A percentile compares a stretch with the other conserved stretches of the same genome.
phyloP scores from a whole-genome alignment of 139 green algal genomes.

The Pseudopediastrum boryanum region DNA sequence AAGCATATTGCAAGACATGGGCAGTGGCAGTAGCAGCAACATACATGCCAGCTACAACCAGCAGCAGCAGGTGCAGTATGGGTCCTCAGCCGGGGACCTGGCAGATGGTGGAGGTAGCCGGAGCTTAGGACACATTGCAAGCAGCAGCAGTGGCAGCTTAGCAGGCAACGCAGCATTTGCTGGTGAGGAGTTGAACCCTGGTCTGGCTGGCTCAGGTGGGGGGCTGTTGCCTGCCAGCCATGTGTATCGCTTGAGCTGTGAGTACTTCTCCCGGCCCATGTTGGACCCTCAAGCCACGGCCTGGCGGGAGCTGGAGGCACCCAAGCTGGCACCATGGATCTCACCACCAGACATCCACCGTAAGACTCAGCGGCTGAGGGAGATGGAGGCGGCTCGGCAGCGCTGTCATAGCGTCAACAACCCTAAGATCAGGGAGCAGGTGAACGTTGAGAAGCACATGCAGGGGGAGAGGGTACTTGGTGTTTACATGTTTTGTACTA shows the following conservation, averaged over 20 bases:
- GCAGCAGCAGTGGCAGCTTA: not conserved
- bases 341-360: conserved; percentile 40
- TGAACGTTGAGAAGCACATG: conserved; percentile 1
- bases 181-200: too few relatives aligned
- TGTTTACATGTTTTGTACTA: not conserved
- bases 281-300: conserved; percentile 67
- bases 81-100: too few relatives aligned
- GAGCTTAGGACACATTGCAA: too few relatives aligned
- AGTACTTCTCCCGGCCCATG: conserved; percentile 77
- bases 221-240: conserved; percentile 45
- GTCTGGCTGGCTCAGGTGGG: not conserved
- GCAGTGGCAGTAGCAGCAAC: too few relatives aligned
- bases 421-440: conserved; percentile 58
- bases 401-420: conserved; percentile 33
- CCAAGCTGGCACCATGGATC: conserved; percentile 46
- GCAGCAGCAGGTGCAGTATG: too few relatives aligned
- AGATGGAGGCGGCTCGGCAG: conserved; percentile 53
- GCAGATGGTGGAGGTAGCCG: too few relatives aligned
- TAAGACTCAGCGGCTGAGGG: conserved; percentile 42
- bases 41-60: too few relatives aligned
- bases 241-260: conserved; percentile 62
- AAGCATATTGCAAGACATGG: too few relatives aligned
- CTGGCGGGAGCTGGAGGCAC: conserved; percentile 56
- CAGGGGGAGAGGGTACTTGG: not conserved
- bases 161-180: not conserved